phyloP scores from a whole-genome alignment of 495 filamentous ascomycete genomes.

The Penicillium arizonense region DNA sequence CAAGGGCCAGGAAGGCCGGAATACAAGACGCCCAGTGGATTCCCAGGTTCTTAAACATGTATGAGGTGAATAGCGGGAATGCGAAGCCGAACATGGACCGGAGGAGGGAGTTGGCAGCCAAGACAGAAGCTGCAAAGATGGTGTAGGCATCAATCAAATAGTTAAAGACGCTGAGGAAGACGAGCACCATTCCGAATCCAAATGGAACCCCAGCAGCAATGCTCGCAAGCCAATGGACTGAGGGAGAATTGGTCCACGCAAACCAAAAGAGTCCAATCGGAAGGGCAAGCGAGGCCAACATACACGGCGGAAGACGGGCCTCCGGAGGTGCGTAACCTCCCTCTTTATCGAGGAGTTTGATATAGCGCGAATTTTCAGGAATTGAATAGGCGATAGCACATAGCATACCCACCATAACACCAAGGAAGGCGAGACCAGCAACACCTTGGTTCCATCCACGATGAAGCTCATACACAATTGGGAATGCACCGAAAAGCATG shows the following conservation, averaged over 20 bases:
- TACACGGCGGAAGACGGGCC: slow-evolving; percentile 32
- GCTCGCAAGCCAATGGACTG: slow-evolving; percentile 61
- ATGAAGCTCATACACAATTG: slow-evolving; percentile 68
- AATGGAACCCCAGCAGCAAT: slow-evolving; percentile 61
- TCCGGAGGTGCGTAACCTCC: slow-evolving; percentile 36
- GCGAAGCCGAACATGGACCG: slow-evolving; percentile 63
- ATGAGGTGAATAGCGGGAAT: slow-evolving; percentile 72
- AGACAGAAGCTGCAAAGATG: slow-evolving; percentile 69
- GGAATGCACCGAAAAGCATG: slow-evolving; percentile 72
- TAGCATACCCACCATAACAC: slow-evolving; percentile 76
- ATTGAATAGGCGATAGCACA: slow-evolving; percentile 46
- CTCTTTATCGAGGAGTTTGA: slow-evolving; percentile 25
- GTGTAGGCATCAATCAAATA: slow-evolving; percentile 72
- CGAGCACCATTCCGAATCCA: slow-evolving; percentile 63
- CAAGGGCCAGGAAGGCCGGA: slow-evolving; percentile 68
- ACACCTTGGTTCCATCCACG: slow-evolving; percentile 70
- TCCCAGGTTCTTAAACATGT: slow-evolving; percentile 67
- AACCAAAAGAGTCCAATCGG: slow-evolving; percentile 54
- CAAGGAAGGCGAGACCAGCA: slow-evolving; percentile 67
- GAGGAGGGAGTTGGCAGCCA: slow-evolving; percentile 68
- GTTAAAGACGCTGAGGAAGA: slow-evolving; percentile 66
- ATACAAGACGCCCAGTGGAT: slow-evolving; percentile 72
- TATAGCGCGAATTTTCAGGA: slow-evolving; percentile 41
- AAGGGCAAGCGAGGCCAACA: slow-evolving; percentile 33
- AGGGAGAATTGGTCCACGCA: slow-evolving; percentile 60